Conservation (phyloP, 2,329 filamentous ascomycete genomes). For the Fusarium verticillioides region DNA sequence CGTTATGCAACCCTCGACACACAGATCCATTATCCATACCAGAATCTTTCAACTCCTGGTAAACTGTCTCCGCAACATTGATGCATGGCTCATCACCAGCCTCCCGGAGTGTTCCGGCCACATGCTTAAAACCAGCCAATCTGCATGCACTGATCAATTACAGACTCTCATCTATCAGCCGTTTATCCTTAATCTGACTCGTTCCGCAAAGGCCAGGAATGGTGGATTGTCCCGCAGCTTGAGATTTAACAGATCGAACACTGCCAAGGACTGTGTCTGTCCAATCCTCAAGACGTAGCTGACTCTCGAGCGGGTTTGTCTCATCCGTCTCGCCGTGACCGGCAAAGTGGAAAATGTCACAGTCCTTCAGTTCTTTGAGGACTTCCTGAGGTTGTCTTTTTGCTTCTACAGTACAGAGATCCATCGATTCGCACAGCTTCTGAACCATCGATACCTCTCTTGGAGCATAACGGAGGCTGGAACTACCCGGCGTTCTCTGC, state of each 20-base stretch:
- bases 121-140: neutral
- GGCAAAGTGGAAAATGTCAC: neutral
- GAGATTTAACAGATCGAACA: neutral
- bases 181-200: neutral
- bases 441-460: neutral
- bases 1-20: neutral
- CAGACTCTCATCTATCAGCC: neutral
- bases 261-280: neutral
- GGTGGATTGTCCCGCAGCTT: neutral
- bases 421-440: fast-evolving
- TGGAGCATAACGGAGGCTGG: fast-evolving
- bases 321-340: neutral
- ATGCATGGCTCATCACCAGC: neutral
- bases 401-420: neutral
- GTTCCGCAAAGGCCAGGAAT: neutral
- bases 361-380: neutral
- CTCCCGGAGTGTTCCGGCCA: neutral
- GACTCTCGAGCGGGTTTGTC: fast-evolving
- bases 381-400: neutral
- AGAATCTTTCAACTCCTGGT: neutral
- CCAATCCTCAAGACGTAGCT: neutral
- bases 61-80: neutral
- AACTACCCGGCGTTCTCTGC: neutral
- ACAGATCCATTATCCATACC: neutral
- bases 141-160: neutral